These are phyloP conservation scores for Phytophthora vignae DNA, from an alignment of 352 stramenopile genomes.

Conservation along the genomic window DNA sequence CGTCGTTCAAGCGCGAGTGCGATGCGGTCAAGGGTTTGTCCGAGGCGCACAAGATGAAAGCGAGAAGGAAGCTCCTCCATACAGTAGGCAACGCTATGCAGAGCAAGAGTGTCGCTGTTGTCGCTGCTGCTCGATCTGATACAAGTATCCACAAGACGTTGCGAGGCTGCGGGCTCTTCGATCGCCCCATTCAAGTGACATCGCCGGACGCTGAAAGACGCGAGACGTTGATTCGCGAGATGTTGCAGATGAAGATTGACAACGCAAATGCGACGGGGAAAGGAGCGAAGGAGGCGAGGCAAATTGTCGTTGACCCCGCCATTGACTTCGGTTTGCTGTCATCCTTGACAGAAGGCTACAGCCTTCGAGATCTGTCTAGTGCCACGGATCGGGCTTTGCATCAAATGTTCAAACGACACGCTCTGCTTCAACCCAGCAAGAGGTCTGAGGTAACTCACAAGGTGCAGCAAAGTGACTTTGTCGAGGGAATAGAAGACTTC, in stretches of 20 bases:
- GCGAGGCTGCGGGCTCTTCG: slow-evolving; percentile 72
- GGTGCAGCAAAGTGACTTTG: slow-evolving; percentile 74
- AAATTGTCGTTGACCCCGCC: slow-evolving; percentile 49
- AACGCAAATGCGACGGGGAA: slow-evolving; percentile 28
- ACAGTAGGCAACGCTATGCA: slow-evolving; percentile 65
- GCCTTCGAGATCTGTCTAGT: slow-evolving; percentile 78
- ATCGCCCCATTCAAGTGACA: slow-evolving; percentile 65
- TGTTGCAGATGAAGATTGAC: slow-evolving; percentile 63
- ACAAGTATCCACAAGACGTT: slow-evolving; percentile 76
- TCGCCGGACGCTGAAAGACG: slow-evolving; percentile 70
- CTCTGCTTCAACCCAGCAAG: slow-evolving; percentile 29
- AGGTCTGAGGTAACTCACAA: slow-evolving; percentile 18
- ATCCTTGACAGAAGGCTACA: slow-evolving; percentile 83
- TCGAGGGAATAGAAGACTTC: slow-evolving; percentile 79
- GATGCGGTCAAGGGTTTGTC: slow-evolving; percentile 36
- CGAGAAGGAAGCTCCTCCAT: slow-evolving; percentile 50
- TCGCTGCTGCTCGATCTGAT: slow-evolving; percentile 67
- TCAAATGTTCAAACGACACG: slow-evolving; percentile 60
- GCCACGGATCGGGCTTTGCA: slow-evolving; percentile 75
- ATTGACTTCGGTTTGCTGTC: slow-evolving; percentile 73
- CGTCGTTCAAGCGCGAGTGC: slow-evolving; percentile 54
- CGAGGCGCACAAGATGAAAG: slow-evolving; percentile 19
- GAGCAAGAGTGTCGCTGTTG: slow-evolving; percentile 68
- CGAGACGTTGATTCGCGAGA: slow-evolving; percentile 65
- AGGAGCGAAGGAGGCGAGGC: slow-evolving; percentile 12